Conservation (phyloP, 352 stramenopile species). For the Globisporangium radiosum region DNA sequence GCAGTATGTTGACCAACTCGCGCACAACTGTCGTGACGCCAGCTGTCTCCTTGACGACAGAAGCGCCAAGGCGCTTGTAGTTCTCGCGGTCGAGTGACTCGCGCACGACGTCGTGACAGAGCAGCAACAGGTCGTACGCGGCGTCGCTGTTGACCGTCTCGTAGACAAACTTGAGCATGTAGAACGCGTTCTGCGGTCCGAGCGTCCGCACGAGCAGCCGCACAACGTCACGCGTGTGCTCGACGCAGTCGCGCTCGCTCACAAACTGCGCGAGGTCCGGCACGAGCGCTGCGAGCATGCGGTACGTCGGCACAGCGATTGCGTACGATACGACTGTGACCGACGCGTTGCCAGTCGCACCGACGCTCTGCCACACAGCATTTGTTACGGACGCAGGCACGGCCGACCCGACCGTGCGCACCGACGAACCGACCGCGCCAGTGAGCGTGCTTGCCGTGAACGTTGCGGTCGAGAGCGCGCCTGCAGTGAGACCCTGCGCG, state of each 20-base stretch:
- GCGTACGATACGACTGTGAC: conserved; percentile 51
- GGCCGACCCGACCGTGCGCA: conserved; percentile 41
- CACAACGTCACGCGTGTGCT: conserved; percentile 38
- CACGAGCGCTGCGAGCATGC: conserved; percentile 43
- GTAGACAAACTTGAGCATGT: conserved; percentile 64
- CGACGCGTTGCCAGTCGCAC: conserved; percentile 50
- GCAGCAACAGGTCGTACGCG: conserved; percentile 52
- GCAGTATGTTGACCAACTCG: conserved; percentile 45
- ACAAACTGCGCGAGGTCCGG: conserved; percentile 36
- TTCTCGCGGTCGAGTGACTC: conserved; percentile 61
- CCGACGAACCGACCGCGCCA: conserved; percentile 43
- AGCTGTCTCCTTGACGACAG: conserved; percentile 27
- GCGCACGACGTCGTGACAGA: conserved; percentile 55
- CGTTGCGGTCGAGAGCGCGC: conserved; percentile 47
- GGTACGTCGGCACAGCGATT: conserved; percentile 63
- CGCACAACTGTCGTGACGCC: conserved; percentile 40
- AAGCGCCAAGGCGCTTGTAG: conserved; percentile 41
- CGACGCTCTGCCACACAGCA: conserved; percentile 54
- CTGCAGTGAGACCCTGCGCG: conserved; percentile 34
- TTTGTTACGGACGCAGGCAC: conserved; percentile 60
- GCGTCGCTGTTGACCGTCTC: conserved; percentile 74
- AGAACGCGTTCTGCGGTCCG: conserved; percentile 69
- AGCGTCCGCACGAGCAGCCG: conserved; percentile 48
- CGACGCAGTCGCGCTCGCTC: conserved; percentile 49
- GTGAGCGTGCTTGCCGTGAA: conserved; percentile 45